phyloP scores from a whole-genome alignment of 164 flowering plant genomes.

The Magnolia sinica region DNA sequence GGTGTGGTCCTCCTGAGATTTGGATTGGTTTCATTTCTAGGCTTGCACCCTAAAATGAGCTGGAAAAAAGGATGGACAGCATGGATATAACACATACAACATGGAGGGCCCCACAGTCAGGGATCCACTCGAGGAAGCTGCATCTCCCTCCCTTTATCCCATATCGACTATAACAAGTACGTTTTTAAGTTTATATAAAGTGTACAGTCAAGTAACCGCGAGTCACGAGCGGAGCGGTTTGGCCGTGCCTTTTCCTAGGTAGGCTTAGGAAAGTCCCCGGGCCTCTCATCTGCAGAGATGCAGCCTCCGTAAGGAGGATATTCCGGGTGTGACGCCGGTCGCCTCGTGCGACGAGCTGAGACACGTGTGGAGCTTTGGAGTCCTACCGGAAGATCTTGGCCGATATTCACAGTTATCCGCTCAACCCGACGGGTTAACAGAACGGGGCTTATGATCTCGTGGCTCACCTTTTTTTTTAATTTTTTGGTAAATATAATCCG shows the following conservation, averaged over 20 bases:
- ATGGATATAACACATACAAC: too few species aligned
- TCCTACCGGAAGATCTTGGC: background rate
- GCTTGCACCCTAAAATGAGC: too few species aligned
- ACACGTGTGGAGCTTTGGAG: background rate
- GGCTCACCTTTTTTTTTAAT: background rate
- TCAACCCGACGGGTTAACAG: background rate
- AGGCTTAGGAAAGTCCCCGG: background rate
- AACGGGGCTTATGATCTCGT: background rate
- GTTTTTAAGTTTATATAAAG: background rate
- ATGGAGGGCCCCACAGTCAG: too few species aligned
- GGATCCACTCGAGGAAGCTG: too few species aligned
- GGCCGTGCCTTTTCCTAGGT: background rate
- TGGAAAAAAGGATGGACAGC: too few species aligned
- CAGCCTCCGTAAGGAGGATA: background rate
- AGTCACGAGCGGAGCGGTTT: background rate
- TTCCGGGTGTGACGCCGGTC: background rate
- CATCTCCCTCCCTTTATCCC: background rate
- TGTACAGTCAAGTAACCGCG: accelerated
- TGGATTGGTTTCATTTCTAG: too few species aligned
- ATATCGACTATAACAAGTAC: background rate
- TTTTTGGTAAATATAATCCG: too few species aligned
- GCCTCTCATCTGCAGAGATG: background rate
- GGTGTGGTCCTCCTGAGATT: too few species aligned
- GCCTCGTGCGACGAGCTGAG: background rate
- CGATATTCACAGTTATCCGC: background rate